These are phyloP conservation scores for Cytospora chrysosperma DNA, from an alignment of 2,329 filamentous ascomycete genomes.

Conservation along the genomic window DNA sequence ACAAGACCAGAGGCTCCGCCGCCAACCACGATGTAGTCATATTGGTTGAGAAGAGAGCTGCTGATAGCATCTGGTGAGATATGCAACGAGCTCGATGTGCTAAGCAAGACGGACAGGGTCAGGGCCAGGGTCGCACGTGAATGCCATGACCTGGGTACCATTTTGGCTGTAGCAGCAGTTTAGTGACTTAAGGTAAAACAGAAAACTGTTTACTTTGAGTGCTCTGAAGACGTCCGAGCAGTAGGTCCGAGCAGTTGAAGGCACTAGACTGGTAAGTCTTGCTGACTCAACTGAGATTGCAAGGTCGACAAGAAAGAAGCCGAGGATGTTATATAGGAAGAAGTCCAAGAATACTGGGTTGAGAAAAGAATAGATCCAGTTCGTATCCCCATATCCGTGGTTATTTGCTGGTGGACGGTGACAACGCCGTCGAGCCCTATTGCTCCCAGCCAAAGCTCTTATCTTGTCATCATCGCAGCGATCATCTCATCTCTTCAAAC, in stretches of 20 bases:
- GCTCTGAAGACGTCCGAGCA: background rate
- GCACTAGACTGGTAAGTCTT: background rate
- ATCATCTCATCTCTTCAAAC: background rate
- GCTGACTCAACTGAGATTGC: background rate
- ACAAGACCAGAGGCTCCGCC: slow-evolving; percentile 47
- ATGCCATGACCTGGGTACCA: background rate
- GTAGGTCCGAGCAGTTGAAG: too few relatives aligned
- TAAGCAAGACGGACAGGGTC: background rate
- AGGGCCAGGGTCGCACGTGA: background rate
- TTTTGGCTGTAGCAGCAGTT: background rate
- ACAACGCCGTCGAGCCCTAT: background rate
- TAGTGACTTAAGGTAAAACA: background rate
- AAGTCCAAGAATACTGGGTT: background rate
- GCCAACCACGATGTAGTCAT: slow-evolving; percentile 44
- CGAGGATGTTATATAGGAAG: background rate
- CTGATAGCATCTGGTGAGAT: slow-evolving; percentile 9
- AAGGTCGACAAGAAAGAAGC: background rate
- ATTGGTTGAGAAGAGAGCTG: slow-evolving; percentile 22
- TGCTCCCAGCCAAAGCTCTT: background rate
- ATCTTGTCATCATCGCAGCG: background rate
- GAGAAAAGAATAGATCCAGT: background rate
- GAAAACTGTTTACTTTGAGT: background rate
- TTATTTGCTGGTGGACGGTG: background rate
- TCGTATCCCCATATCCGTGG: background rate
- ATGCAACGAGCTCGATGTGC: slow-evolving; percentile 10